A percentile compares a stretch with the other conserved stretches of the same genome.
Conservation (phyloP, 257 asterid genomes). For the Nicotiana tomentosiformis region DNA sequence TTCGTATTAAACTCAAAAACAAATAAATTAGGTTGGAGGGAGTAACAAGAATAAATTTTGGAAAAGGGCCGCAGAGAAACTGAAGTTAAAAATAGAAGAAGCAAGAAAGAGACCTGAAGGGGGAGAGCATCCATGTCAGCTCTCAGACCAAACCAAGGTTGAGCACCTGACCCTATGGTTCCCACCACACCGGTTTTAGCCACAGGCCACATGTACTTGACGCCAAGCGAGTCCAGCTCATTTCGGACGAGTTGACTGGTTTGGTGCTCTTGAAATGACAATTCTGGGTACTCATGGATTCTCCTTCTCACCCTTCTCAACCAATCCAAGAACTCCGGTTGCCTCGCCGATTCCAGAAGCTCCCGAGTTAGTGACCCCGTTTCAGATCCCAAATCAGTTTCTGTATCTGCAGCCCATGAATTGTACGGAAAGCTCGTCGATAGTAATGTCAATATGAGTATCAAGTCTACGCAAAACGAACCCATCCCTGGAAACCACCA, state of each 20-base stretch:
- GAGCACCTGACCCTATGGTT: conserved; percentile 61
- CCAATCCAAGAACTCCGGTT: conserved; percentile 51
- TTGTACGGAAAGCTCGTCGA: neutral
- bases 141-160: conserved; percentile 69
- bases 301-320: conserved; percentile 54
- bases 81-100: neutral
- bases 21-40: too few species aligned
- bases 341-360: conserved; percentile 56
- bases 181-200: conserved; percentile 81
- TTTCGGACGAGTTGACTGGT: conserved; percentile 72
- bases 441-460: conserved; percentile 8
- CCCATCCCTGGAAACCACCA: neutral
- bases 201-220: conserved; percentile 66
- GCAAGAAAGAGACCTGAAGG: conserved; percentile 45
- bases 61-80: too few species aligned
- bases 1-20: too few species aligned
- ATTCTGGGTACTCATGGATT: conserved; percentile 78
- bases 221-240: conserved; percentile 71
- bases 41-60: neutral
- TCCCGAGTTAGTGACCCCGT: conserved; percentile 30
- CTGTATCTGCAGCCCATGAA: conserved; percentile 20
- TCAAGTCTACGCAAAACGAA: conserved; percentile 23
- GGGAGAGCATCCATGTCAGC: conserved; percentile 99
- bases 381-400: conserved; percentile 8
- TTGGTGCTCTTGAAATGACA: conserved; percentile 56